Conservation (phyloP, 1,284 basidiomycete species). For the Cutaneotrichosporon curvatum region DNA sequence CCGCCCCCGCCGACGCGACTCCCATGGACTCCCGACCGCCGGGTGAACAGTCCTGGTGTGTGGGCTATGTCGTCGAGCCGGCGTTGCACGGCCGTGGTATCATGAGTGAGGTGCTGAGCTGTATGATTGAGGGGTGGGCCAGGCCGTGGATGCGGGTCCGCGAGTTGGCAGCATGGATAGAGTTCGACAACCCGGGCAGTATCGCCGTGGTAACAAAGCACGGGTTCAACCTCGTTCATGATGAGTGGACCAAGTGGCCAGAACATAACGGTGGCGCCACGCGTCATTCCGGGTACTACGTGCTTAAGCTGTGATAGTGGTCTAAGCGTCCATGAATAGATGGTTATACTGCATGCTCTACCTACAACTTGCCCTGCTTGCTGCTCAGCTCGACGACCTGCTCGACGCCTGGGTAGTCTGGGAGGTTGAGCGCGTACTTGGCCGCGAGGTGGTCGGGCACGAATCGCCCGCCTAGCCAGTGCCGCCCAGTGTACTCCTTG, state of each 20-base stretch:
- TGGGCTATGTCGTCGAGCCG: slow-evolving; percentile 19
- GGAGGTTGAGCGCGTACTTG: slow-evolving; percentile 68
- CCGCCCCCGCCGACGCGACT: too few relatives aligned
- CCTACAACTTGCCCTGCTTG: slow-evolving; percentile 6
- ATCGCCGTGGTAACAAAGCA: slow-evolving; percentile 9
- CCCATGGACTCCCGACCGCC: slow-evolving; percentile 3
- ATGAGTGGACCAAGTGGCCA: slow-evolving; percentile 14
- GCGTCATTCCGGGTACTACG: neutral
- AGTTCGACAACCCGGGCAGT: slow-evolving; percentile 13
- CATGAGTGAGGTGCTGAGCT: slow-evolving; percentile 9
- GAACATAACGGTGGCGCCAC: slow-evolving; percentile 22
- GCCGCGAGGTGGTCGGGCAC: slow-evolving; percentile 65
- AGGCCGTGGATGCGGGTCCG: slow-evolving; percentile 9
- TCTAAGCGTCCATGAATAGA: too few relatives aligned
- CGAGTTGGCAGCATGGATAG: slow-evolving; percentile 9
- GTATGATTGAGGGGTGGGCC: slow-evolving; percentile 9
- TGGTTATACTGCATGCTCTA: too few relatives aligned
- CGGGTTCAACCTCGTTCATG: slow-evolving; percentile 9
- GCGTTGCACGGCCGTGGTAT: slow-evolving; percentile 12
- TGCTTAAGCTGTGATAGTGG: neutral
- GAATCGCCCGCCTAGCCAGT: slow-evolving; percentile 91
- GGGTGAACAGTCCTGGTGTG: slow-evolving; percentile 7
- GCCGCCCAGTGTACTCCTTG: slow-evolving; percentile 64
- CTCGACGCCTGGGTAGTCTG: slow-evolving; percentile 63
- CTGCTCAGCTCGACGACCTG: slow-evolving; percentile 65